Evolutionary conservation across 495 filamentous ascomycete genomes (phyloP), one percentile per base, ranked within the genome.

Genomic region (Mytilinidion resinicola): DNA sequence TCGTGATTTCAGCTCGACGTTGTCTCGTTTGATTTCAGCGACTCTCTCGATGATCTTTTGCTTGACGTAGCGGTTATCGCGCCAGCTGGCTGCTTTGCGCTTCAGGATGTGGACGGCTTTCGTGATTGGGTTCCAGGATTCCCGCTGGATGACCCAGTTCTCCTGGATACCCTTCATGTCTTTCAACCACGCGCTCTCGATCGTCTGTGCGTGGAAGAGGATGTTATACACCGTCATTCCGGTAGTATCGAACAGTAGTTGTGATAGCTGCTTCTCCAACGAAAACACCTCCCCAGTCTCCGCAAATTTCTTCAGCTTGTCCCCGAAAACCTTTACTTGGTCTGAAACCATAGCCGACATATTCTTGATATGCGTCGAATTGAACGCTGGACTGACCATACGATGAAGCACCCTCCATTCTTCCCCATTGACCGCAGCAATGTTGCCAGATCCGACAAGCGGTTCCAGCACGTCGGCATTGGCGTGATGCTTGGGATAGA

Each of bases 301-400:
- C 15, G 63, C 55, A 8, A 51, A 9, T 17, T 59, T 49, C 6
- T 39, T 8, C n/a, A 66, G 38, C 17, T 30, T 56, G 7, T 20
- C 30, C 3, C 52, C 51, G 37, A 60, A 66, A 0, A 36, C 15
- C 63, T 56, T 62, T 8, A 50, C 43, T 34, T 66, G 55, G 9
- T 66, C 60, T 9, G 59, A 55, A 1, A 66, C 42, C 55, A 60
- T 46, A 0, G 30, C 39, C 7, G 43, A 21, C 56, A 60, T 44
- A 30, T 50, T 51, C 37, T 46, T 44, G 21, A 66, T 44, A 6
- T 56, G 21, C 1, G 51, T 19, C 3, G 33, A 12, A 3, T 47
- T 14, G 48, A 66, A 66, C 5, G 63, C 51, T 9, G 60, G 63
- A n/a, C 56, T 55, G 12, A 66, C n/a, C 55, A 60, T 60, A 33